Base-by-base conservation (phyloP, 2,329 filamentous ascomycete species). In the Diaporthe longicolla region DNA sequence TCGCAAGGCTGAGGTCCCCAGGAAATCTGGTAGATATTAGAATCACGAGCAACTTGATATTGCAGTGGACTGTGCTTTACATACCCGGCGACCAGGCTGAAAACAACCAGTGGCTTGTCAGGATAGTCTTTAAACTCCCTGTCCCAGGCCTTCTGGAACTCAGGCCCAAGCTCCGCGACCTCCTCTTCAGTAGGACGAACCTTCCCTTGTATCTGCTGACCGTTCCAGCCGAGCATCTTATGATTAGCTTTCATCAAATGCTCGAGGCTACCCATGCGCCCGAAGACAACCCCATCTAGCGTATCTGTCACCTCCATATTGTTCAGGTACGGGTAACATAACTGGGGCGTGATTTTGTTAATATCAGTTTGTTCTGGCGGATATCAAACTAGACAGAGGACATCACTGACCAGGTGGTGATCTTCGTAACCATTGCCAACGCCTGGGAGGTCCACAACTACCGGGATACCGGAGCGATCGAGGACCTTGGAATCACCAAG, bases 371-470 rank as follows among this genome's bases (percentile, higher is more conserved):
- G 40, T 4, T 5, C 1, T 15, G 11, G 40, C 15, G 15, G 11
- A 43, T 17, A 43, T 9, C 7, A 37, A 10, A 37, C 7, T 37
- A 37, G 8, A 7, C 8, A 37, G 35, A 37, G 11, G 35, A 37
- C 7, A 37, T 37, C 4, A 37, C 35, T 9, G 35, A 37, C 35
- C 35, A 37, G 35, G 35, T 73, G 72, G 40, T 73, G 72, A 37
- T 73, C 89, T 76, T 90, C 86, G 74, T 90, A 89, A 48, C 87
- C 83, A 19, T 84, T 81, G 0, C 89, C 89, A 1, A 91, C 89
- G 4, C 87, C 88, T 0, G 86, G 85, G 1, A 90, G 79, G 63
- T 88, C 82, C 2, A 85, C 82, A 1, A 87, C 78, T 3, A 87
- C 78, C 1, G 85, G 82, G 3, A 91, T 84, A 0, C 84, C 85